Conservation (phyloP, 163 green algal genomes). For the Prototheca wickerhamii region DNA sequence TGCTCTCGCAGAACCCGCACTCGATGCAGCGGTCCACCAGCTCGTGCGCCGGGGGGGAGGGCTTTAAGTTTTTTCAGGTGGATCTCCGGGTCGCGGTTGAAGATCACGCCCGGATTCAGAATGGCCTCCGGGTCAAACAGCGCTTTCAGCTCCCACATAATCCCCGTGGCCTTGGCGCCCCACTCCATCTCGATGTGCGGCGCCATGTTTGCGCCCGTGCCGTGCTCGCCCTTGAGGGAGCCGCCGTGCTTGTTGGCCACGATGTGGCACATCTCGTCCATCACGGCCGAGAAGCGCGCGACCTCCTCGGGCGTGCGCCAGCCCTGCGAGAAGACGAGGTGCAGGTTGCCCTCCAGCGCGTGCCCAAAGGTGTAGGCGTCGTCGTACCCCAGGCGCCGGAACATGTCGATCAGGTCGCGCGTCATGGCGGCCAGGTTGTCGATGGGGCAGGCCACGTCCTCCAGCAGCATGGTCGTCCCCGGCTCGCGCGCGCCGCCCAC, state of each 20-base stretch:
- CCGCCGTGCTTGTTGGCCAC: constrained; percentile 90
- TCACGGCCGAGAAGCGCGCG: constrained; percentile 84
- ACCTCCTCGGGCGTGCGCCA: constrained; percentile 88
- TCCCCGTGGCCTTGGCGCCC: constrained; percentile 75
- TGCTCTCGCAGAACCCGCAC: constrained; percentile 97
- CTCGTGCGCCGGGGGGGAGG: constrained; percentile 49
- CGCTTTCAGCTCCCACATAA: constrained; percentile 97
- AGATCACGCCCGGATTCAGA: constrained; percentile 87
- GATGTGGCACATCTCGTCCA: constrained; percentile 97
- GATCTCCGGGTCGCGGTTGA: constrained; percentile 70
- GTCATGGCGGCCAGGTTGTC: constrained; percentile 94
- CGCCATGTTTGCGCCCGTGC: constrained; percentile 89
- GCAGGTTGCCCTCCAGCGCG: constrained; percentile 95
- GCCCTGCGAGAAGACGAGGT: constrained; percentile 93
- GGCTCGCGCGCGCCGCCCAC: constrained; percentile 81
- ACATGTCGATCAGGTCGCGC: constrained; percentile 86
- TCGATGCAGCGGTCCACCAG: constrained; percentile 95
- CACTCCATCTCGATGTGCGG: constrained; percentile 98
- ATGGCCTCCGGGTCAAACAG: constrained; percentile 88
- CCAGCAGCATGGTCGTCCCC: constrained; percentile 92
- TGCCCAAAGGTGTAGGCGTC: constrained; percentile 95
- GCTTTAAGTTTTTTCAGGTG: constrained; percentile 82
- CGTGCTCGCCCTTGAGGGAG: constrained; percentile 88
- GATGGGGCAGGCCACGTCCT: constrained; percentile 94
- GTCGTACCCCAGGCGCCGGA: constrained; percentile 74